phyloP scores from a whole-genome alignment of 192 early-diverging fungal genomes.

The Umbelopsis ramanniana region DNA sequence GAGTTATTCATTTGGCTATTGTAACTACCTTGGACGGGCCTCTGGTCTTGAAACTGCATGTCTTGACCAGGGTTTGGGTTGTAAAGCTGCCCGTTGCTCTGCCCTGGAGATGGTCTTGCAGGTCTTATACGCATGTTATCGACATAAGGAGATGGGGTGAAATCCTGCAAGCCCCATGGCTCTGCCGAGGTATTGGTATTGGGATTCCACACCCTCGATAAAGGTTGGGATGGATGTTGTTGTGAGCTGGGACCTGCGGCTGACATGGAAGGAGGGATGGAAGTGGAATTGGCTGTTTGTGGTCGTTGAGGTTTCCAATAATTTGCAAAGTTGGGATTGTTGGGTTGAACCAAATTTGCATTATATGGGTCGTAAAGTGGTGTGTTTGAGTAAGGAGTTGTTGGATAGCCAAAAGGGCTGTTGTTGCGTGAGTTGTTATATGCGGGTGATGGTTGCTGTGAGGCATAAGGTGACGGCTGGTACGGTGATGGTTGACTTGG shows the following conservation, averaged over 20 bases:
- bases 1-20: conserved; percentile 1
- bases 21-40: background rate
- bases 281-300: background rate
- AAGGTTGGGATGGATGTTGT: background rate
- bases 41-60: background rate
- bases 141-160: background rate
- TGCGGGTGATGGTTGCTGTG: background rate
- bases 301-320: conserved; percentile 16
- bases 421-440: conserved; percentile 19
- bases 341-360: background rate
- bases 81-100: background rate
- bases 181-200: conserved; percentile 11
- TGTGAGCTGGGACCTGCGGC: no score
- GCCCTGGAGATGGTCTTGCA: background rate
- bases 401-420: conserved; percentile 6
- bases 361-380: background rate
- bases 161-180: background rate
- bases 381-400: background rate
- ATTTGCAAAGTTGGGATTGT: conserved; percentile 11
- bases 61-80: background rate
- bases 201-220: conserved; percentile 3
- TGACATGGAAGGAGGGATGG: background rate
- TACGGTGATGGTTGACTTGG: conserved; percentile 1
- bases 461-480: background rate
- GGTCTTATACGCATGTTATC: conserved; percentile 4